Evolutionary conservation across 768 basidiomycete species (phyloP).

Genomic region (Lentinula boryana): DNA sequence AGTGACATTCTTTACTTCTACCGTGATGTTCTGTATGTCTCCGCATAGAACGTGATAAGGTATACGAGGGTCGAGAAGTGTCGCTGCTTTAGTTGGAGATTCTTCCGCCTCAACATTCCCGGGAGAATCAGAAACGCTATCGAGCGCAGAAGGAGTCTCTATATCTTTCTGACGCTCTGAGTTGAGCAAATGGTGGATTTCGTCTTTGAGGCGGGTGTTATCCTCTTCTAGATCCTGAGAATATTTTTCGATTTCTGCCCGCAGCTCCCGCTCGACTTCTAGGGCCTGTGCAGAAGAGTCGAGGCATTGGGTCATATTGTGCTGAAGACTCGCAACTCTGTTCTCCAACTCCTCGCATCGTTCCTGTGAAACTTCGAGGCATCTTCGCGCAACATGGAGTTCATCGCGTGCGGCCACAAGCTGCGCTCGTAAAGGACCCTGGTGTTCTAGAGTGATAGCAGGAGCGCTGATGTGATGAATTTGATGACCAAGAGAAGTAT

Average conservation of each 20-base stretch:
- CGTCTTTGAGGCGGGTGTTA: conserved; percentile 11
- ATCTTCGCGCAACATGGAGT: conserved; percentile 14
- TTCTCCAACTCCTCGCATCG: conserved; percentile 12
- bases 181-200: conserved; percentile 7
- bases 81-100: not conserved
- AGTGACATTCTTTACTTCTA: conserved; percentile 3
- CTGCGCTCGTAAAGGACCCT: conserved; percentile 14
- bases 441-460: conserved; percentile 12
- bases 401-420: conserved; percentile 18
- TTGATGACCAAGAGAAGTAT: not conserved
- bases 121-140: not conserved
- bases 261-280: conserved; percentile 18
- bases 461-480: not conserved
- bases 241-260: conserved; percentile 16
- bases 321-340: conserved; percentile 14
- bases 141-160: not conserved
- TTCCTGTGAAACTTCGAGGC: conserved; percentile 13
- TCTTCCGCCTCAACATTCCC: not conserved
- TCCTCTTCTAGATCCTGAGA: conserved; percentile 11
- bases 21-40: conserved; percentile 3
- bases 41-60: not conserved
- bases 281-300: conserved; percentile 19
- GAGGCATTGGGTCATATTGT: conserved; percentile 15
- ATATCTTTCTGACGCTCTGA: conserved; percentile 1
- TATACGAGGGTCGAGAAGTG: not conserved